These are phyloP conservation scores for Mychonastes homosphaera DNA, from an alignment of 139 green algal genomes.

Conservation along the genomic window DNA sequence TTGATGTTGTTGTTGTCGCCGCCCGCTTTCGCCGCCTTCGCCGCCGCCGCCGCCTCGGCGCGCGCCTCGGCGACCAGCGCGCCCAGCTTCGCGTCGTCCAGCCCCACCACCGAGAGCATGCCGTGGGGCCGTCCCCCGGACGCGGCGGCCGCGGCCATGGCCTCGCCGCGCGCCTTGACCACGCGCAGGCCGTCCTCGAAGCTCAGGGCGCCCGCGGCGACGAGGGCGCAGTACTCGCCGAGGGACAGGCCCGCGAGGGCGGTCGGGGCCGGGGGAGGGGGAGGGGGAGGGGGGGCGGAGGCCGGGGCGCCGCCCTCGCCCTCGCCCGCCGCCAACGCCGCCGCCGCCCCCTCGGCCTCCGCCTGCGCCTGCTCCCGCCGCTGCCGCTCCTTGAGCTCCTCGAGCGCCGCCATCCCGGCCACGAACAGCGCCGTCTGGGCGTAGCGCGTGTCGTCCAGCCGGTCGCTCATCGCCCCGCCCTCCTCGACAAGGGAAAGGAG, in stretches of 20 bases:
- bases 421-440: constrained; percentile 81
- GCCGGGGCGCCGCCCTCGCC: no score
- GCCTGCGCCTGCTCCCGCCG: neutral
- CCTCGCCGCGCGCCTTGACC: constrained; percentile 70
- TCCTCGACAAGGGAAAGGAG: constrained; percentile 52
- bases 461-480: constrained; percentile 41
- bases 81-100: constrained; percentile 58
- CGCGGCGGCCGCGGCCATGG: constrained; percentile 66
- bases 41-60: constrained; percentile 4
- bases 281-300: constrained; percentile 3
- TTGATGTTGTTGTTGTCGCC: no score
- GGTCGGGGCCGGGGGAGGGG: constrained; percentile 23
- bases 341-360: neutral
- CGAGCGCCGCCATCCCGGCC: constrained; percentile 72
- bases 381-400: constrained; percentile 44
- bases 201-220: constrained; percentile 69
- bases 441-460: constrained; percentile 72
- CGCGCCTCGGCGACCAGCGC: constrained; percentile 27
- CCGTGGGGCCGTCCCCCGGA: constrained; percentile 42
- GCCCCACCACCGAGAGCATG: constrained; percentile 83
- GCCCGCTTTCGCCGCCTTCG: no score
- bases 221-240: constrained; percentile 85
- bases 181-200: constrained; percentile 85
- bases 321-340: neutral
- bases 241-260: constrained; percentile 71